Base-by-base conservation (phyloP, 139 green algal genomes). In the Limnomonas spitsbergensis region DNA sequence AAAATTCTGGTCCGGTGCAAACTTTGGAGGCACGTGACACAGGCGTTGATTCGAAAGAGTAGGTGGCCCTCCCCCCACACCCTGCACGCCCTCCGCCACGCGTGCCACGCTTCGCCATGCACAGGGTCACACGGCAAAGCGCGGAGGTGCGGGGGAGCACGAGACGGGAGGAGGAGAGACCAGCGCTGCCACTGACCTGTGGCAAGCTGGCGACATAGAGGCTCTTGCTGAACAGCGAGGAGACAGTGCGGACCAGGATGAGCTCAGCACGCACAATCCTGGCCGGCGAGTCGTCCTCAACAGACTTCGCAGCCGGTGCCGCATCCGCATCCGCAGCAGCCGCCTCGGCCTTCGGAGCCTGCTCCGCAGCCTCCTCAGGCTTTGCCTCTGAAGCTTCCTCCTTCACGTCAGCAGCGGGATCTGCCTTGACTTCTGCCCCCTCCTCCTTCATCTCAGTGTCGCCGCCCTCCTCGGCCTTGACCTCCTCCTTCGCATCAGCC, bases 191-290 rank as follows among this genome's bases (percentile, higher is more conserved):
- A n/a, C n/a, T 75, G 4, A 70, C 56, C 75, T 73, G 80, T 42
- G 77, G 73, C 31, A 92, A 67, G 69, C 85, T 86, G 66, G 83
- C 77, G 4, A 92, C 71, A 56, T 88, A 92, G 0, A 92, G 81
- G 6, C 78, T 82, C 24, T 79, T 73, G 0, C 75, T 82, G 78
- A 90, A 92, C 24, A 91, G 78, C 42, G 77, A 80, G 32, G 68
- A 73, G 14, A 88, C 84, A 2, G 71, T 85, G 20, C 40, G 68
- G 20, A 82, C 79, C 40, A 73, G 68, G 1, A 81, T 77, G 36
- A 81, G 80, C 75, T 92, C 88, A 76, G 35, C 85, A 35, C 56
- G 27, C 56, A 70, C 29, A 4, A 70, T 24, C 29, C 29, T 24
- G n/a, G 29, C 24, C 6, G 56, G 56, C 27, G 56, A 83, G 29